Base-by-base conservation (phyloP, 179 eudicot species). In the Dionaea muscipula region DNA sequence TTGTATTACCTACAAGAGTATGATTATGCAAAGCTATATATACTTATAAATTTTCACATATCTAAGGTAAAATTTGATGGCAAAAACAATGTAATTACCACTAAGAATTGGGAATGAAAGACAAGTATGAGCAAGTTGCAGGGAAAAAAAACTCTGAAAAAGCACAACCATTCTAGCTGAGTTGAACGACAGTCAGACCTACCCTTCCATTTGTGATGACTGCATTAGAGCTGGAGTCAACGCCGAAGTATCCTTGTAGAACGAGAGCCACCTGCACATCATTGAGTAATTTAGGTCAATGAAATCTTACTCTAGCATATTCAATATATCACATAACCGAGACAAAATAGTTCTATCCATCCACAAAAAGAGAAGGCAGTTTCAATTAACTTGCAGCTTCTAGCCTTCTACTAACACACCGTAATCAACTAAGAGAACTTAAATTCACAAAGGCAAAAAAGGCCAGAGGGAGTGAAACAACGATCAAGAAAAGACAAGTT, bases 161-260 rank as follows among this genome's bases (percentile, higher is more conserved):
- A 7, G 22, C 14, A 13, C 10, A 13, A 44, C 9, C 14, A 13
- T 49, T 24, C 35, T 7, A 49, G 33, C 33, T 1, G 7, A 43
- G 47, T 19, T 23, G 53, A 25, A 46, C 18, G n/a, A 25, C 1
- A 18, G 26, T 4, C 14, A 54, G 59, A 67, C 93, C 43, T 56
- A 93, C 99, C 87, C 99, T 84, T 57, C 99, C 99, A 77, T 88
- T 93, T 36, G 99, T 93, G 69, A 93, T 74, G 68, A 87, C 82
- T 68, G 96, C 94, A 77, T 74, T 82, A 28, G 59, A 56, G 51
- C 74, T 78, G 47, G 66, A 67, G 59, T 69, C 94, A 60, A 74
- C 67, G 20, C 81, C 89, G 53, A 93, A 69, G 69, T 79, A 77
- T 70, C 78, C 75, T 61, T 74, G 75, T 55, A 82, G 57, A 61